Conservation (phyloP, 2,329 filamentous ascomycete species). For the Neonectria hederae region DNA sequence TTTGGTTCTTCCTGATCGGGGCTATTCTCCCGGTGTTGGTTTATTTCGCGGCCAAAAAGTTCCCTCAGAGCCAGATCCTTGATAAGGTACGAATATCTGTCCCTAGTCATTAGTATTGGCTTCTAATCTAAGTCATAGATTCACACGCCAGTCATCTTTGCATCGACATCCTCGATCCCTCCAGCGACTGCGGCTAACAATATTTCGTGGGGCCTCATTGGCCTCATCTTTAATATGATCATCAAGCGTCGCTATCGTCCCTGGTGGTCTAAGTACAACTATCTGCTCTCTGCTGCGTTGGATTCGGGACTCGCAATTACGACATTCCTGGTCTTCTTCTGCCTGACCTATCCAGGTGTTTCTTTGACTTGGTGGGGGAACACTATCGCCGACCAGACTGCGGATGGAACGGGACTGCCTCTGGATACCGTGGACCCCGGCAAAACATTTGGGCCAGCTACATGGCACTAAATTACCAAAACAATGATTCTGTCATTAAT, state of each 20-base stretch:
- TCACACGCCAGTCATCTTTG: conserved; percentile 12
- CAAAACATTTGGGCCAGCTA: conserved; percentile 45
- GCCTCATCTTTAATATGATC: conserved; percentile 66
- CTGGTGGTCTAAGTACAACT: conserved; percentile 64
- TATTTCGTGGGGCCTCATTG: conserved; percentile 66
- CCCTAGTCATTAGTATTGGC: too few relatives aligned
- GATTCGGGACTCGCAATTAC: conserved; percentile 52
- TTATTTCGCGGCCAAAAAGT: neutral
- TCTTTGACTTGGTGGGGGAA: conserved; percentile 60
- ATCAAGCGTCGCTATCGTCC: conserved; percentile 63
- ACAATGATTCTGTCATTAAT: neutral
- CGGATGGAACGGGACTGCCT: conserved; percentile 39
- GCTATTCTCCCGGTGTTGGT: conserved; percentile 11
- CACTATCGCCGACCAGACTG: conserved; percentile 55
- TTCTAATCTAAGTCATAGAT: neutral
- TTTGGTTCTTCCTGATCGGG: conserved; percentile 21
- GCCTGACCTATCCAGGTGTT: conserved; percentile 46
- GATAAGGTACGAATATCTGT: neutral
- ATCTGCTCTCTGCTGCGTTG: conserved; percentile 52
- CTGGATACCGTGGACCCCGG: conserved; percentile 36
- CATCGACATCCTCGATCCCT: conserved; percentile 44
- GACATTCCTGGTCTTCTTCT: conserved; percentile 46
- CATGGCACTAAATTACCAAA: conserved; percentile 37
- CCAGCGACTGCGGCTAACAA: conserved; percentile 70
- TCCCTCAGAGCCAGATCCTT: conserved; percentile 1